A percentile compares a stretch with the other conserved stretches of the same genome.
Evolutionary conservation across 768 basidiomycete species (phyloP).

Genomic region (Crucibulum laeve): DNA sequence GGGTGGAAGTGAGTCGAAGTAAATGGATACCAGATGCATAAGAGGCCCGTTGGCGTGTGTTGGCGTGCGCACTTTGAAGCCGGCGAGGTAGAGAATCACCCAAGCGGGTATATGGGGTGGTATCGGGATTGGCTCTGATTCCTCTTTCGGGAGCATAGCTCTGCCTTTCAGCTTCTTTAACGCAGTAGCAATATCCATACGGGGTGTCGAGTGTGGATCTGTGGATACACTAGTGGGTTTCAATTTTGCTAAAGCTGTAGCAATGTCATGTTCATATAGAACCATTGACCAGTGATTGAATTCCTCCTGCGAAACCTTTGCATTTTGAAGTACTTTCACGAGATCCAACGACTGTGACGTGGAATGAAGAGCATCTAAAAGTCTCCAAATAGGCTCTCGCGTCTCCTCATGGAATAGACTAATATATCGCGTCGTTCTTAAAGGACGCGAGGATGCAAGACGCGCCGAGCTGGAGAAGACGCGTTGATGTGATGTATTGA

Average conservation of each 20-base stretch:
- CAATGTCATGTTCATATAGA: constrained; percentile 26
- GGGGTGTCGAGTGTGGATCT: too few relatives aligned
- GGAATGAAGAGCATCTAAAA: constrained; percentile 29
- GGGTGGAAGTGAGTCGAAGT: constrained; percentile 26
- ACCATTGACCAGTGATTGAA: constrained; percentile 35
- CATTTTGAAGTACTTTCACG: constrained; percentile 23
- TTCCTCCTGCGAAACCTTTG: constrained; percentile 28
- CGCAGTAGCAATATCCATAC: too few relatives aligned
- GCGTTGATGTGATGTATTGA: too few relatives aligned
- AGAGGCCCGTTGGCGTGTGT: constrained; percentile 39
- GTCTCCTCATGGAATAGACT: too few relatives aligned
- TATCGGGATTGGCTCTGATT: background rate
- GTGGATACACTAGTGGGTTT: too few relatives aligned
- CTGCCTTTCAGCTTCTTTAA: constrained; percentile 7
- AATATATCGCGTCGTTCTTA: constrained; percentile 24
- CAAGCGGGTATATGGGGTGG: constrained; percentile 37
- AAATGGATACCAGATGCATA: constrained; percentile 36
- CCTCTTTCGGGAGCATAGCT: background rate
- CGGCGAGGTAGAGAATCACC: constrained; percentile 49
- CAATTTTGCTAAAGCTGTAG: too few relatives aligned
- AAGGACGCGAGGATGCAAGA: constrained; percentile 17
- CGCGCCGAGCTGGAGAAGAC: constrained; percentile 4
- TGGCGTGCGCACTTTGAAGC: constrained; percentile 39
- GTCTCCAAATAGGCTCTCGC: constrained; percentile 35
- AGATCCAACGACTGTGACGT: constrained; percentile 18